Percentiles rank a stretch among this genome's conserved stretches.
Evolutionary conservation across 345 rosid species (phyloP).

Genomic region (Leavenworthia alabamica): DNA sequence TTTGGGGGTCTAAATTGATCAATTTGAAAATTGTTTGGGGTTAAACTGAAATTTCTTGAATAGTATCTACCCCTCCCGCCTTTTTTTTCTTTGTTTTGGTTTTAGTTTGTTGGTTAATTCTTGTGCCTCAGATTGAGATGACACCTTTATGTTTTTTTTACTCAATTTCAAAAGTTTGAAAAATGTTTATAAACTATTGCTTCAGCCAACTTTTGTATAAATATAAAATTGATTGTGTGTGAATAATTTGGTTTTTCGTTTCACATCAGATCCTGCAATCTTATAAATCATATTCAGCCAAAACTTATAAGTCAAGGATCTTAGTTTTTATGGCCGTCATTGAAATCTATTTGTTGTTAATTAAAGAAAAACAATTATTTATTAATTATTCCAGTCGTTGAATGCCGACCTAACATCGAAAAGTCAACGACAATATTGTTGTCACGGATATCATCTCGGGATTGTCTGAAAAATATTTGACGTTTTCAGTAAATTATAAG

Average conservation of each 20-base stretch:
- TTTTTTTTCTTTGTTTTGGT: background rate
- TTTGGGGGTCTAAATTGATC: slow-evolving; percentile 8
- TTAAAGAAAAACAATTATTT: no score
- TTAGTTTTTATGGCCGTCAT: background rate
- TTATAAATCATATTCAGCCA: background rate
- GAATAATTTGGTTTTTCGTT: slow-evolving; percentile 5
- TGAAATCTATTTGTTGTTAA: no score
- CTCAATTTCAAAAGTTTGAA: background rate
- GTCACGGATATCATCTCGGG: background rate
- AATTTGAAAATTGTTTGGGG: slow-evolving; percentile 24
- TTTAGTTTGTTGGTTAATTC: slow-evolving; percentile 23
- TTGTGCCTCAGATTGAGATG: slow-evolving; percentile 33
- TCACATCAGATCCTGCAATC: background rate
- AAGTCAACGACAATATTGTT: slow-evolving; percentile 13
- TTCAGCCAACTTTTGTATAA: slow-evolving; percentile 14
- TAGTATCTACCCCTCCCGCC: slow-evolving; percentile 1
- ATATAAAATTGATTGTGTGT: slow-evolving; percentile 17
- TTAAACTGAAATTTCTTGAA: slow-evolving; percentile 6
- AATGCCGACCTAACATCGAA: background rate
- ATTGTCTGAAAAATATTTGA: background rate
- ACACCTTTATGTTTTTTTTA: slow-evolving; percentile 6
- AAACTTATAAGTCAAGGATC: background rate
- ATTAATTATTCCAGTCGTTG: background rate
- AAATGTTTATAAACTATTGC: slow-evolving; percentile 17
- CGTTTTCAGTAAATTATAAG: background rate